Base-by-base conservation (phyloP, 2,329 filamentous ascomycete genomes). In the Akanthomyces uredinophilus region DNA sequence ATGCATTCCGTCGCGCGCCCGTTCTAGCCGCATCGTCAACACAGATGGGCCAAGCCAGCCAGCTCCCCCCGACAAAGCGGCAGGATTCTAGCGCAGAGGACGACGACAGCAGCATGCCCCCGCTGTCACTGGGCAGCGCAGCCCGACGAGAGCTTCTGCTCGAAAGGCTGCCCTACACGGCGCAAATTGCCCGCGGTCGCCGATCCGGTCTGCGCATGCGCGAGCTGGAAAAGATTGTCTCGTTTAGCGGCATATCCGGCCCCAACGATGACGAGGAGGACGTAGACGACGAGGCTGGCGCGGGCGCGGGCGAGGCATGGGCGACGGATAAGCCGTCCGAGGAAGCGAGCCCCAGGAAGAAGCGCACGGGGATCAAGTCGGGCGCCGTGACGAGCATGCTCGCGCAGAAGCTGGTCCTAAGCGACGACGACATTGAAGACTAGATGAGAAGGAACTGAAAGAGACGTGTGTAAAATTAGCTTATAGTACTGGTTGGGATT, bases 381-480 rank as follows among this genome's bases (percentile, higher is more conserved):
- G 66, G 72, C 3, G 72, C 70, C 11, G 70, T 77, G 50, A 74
- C 75, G 2, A 74, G 78, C 32, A 70, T 82, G 65, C 77, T 80
- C 47, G 82, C 86, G 64, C 85, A 87, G 72, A 89, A 88, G 68
- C 75, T 93, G 66, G 84, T 91, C 50, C 75, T 94, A 46, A 91
- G 87, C 67, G 91, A 95, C 69, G 91, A 95, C 75, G 91, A 95
- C 77, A 94, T 95, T 71, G 89, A 92, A 72, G 90, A 93, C 68
- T 78, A 62, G 58, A 54, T 24, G 18, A 5, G 4, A 52, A 53
- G 35, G 78, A 3, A 5, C 16, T 41, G 18, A 10, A 14, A 14
- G n/a, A 29, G 18, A 50, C n/a, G 22, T 41, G 39, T 56, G 53
- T 60, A 57, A 35, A 60, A 55, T 29, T 46, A 61, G 43, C 35